Conservation (phyloP, 371 early-diverging fungal genomes). For the Mycotypha africana region DNA sequence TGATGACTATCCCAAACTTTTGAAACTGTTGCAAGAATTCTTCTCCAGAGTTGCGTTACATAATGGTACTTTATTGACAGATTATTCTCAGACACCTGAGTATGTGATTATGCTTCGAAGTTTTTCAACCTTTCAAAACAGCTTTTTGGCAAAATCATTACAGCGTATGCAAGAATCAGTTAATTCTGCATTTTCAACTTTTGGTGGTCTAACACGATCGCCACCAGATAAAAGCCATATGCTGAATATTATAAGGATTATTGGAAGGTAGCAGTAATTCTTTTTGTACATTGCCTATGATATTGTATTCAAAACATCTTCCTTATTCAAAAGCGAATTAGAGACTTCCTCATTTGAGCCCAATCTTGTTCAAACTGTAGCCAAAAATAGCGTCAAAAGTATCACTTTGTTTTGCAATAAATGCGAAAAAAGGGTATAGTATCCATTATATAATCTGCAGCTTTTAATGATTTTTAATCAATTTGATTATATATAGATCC, state of each 20-base stretch:
- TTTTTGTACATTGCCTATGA: not conserved
- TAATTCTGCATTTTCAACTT: constrained; percentile 49
- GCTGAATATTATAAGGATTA: constrained; percentile 43
- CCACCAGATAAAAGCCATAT: constrained; percentile 48
- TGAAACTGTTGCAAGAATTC: constrained; percentile 71
- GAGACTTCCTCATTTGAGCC: constrained; percentile 59
- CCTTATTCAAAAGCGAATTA: constrained; percentile 55
- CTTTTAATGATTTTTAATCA: not conserved
- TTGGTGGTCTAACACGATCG: constrained; percentile 22
- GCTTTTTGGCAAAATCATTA: constrained; percentile 58
- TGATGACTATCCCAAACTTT: constrained; percentile 69
- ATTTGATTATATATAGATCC: constrained; percentile 4
- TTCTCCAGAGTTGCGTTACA: constrained; percentile 66
- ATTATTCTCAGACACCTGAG: constrained; percentile 64
- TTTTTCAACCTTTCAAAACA: constrained; percentile 63
- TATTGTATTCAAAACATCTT: not conserved
- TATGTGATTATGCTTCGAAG: constrained; percentile 62
- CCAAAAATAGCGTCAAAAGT: constrained; percentile 51
- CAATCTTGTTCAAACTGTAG: constrained; percentile 39
- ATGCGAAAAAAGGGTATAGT: constrained; percentile 45
- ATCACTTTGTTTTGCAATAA: constrained; percentile 50
- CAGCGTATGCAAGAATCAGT: constrained; percentile 60
- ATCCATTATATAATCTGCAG: not conserved
- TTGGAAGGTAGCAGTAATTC: constrained; percentile 43
- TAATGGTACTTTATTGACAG: constrained; percentile 41